Conservation (phyloP, 2,329 filamentous ascomycete species). For the Fusarium sulawesiense region DNA sequence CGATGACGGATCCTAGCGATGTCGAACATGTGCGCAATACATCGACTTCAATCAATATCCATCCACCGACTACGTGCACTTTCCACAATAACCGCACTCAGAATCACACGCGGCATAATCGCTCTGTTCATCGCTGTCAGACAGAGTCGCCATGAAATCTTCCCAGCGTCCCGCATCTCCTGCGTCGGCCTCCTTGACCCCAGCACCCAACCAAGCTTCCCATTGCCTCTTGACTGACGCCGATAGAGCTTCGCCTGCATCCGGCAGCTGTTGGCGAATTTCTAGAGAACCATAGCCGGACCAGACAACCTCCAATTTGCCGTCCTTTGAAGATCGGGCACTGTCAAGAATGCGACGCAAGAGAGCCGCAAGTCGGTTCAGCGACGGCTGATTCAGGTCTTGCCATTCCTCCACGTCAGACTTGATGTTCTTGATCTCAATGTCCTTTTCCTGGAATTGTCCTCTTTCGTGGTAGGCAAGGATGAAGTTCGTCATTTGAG, state of each 20-base stretch:
- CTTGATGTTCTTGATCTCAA: constrained; percentile 49
- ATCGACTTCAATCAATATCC: fast-evolving
- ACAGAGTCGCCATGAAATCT: constrained; percentile 13
- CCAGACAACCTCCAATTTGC: constrained; percentile 44
- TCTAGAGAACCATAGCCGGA: constrained; percentile 30
- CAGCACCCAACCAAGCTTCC: constrained; percentile 39
- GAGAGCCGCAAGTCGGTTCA: constrained; percentile 47
- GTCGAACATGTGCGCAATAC: background rate
- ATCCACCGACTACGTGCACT: constrained; percentile 29
- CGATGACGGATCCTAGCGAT: background rate
- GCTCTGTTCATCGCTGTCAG: constrained; percentile 15
- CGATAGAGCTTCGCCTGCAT: constrained; percentile 42
- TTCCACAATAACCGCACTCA: constrained; percentile 48
- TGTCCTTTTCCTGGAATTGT: constrained; percentile 49
- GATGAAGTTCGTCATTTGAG: constrained; percentile 54
- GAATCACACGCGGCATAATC: constrained; percentile 46
- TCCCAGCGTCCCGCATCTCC: constrained; percentile 10
- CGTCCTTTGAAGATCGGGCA: constrained; percentile 12
- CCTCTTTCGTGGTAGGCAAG: constrained; percentile 55
- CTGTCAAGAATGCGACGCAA: constrained; percentile 37
- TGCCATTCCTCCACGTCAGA: constrained; percentile 53
- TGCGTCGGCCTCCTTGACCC: background rate
- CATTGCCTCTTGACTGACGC: constrained; percentile 37
- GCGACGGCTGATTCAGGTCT: constrained; percentile 42
- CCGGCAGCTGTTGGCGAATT: constrained; percentile 42